A percentile compares a stretch with the other conserved stretches of the same genome.
Conservation (phyloP, 2,329 filamentous ascomycete genomes). For the Zymoseptoria passerinii region DNA sequence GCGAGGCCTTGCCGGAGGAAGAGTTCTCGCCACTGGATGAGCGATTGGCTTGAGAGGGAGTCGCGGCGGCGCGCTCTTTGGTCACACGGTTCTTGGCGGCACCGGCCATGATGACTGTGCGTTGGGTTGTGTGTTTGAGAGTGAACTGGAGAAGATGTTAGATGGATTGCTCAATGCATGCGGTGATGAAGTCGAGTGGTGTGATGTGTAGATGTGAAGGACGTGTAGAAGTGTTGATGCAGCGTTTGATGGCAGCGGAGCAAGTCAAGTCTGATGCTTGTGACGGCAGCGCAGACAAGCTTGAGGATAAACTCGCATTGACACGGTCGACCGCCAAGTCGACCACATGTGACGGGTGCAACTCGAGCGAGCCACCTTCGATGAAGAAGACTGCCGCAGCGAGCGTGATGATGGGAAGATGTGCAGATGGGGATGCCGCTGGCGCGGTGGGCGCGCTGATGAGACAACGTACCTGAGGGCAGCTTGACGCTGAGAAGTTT, state of each 20-base stretch:
- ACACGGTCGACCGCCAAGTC: background rate
- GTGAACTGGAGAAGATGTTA: background rate
- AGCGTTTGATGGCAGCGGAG: background rate
- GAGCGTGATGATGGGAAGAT: background rate
- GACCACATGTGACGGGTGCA: background rate
- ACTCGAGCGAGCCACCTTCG: background rate
- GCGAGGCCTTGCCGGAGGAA: constrained; percentile 6
- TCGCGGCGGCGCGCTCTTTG: constrained; percentile 3
- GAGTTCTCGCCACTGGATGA: constrained; percentile 4
- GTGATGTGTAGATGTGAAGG: background rate
- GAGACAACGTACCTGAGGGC: background rate
- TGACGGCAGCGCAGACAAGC: background rate
- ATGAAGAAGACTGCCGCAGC: background rate
- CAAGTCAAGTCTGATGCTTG: background rate
- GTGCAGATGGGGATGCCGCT: background rate
- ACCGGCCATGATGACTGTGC: constrained; percentile 10
- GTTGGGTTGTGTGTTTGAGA: background rate
- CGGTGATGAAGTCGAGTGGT: background rate
- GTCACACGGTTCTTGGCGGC: constrained; percentile 11
- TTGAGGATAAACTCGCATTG: background rate
- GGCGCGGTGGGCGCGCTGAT: too few relatives aligned
- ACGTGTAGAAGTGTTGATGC: background rate
- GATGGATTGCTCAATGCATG: background rate
- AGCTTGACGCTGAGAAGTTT: background rate
- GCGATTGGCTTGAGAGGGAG: constrained; percentile 4